Conservation (phyloP, 352 stramenopile species). For the Pythium dissotocum region DNA sequence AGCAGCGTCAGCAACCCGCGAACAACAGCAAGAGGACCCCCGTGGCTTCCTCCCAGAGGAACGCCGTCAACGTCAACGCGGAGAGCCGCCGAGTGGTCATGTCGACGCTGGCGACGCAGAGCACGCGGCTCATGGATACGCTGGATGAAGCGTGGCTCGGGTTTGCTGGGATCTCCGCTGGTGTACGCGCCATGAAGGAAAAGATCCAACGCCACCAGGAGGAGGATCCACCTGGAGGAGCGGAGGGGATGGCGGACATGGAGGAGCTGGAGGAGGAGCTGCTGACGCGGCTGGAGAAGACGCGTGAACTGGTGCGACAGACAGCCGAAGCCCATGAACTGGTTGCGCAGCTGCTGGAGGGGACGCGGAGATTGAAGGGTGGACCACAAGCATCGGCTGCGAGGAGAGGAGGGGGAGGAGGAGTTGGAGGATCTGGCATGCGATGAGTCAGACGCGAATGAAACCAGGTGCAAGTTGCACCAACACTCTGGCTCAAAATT, state of each 20-base stretch:
- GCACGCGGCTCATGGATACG: constrained; percentile 30
- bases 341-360: constrained; percentile 29
- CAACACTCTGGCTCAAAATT: background rate
- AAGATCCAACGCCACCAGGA: constrained; percentile 11
- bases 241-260: background rate
- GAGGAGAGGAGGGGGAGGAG: background rate
- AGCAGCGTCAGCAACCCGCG: constrained; percentile 13
- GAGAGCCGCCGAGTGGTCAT: background rate
- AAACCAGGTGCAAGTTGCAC: background rate
- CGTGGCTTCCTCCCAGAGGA: background rate
- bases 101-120: constrained; percentile 20
- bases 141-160: constrained; percentile 40
- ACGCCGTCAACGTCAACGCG: background rate
- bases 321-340: constrained; percentile 30
- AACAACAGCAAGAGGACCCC: background rate
- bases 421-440: background rate
- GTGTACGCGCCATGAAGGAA: constrained; percentile 29
- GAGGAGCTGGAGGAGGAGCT: constrained; percentile 22
- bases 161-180: constrained; percentile 34
- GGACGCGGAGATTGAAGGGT: constrained; percentile 7
- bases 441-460: background rate
- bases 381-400: background rate
- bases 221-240: constrained; percentile 6
- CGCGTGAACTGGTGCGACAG: constrained; percentile 31
- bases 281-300: constrained; percentile 29